Percentiles rank a stretch among this genome's conserved stretches.
Evolutionary conservation across 2,329 filamentous ascomycete species (phyloP).

Genomic region (Cucurbitaria berberidis): DNA sequence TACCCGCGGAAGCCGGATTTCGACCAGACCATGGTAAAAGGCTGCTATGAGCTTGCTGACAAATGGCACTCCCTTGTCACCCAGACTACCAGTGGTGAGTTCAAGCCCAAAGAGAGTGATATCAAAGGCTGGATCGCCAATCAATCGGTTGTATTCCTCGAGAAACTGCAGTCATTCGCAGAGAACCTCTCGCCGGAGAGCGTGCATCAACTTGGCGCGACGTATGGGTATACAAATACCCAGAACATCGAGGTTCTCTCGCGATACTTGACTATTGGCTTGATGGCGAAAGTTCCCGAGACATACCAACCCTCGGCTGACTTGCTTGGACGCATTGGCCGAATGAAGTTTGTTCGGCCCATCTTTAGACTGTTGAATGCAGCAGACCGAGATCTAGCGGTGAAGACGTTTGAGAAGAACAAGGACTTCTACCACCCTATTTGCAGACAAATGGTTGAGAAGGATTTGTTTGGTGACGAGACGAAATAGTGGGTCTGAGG

Average conservation of each 20-base stretch:
- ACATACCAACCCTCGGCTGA: conserved; percentile 75
- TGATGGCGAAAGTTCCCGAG: conserved; percentile 73
- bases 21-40: conserved; percentile 84
- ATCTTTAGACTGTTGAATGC: conserved; percentile 78
- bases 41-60: conserved; percentile 80
- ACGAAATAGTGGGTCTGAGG: conserved; percentile 8
- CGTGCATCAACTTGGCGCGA: conserved; percentile 73
- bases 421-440: conserved; percentile 96
- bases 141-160: conserved; percentile 90
- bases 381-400: conserved; percentile 74
- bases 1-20: conserved; percentile 90
- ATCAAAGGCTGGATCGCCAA: conserved; percentile 79
- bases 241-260: conserved; percentile 86
- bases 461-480: conserved; percentile 68
- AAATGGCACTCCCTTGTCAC: conserved; percentile 72
- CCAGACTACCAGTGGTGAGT: conserved; percentile 29
- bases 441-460: conserved; percentile 78
- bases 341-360: conserved; percentile 97
- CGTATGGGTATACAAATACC: conserved; percentile 72
- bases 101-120: conserved; percentile 71
- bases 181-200: conserved; percentile 68
- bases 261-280: conserved; percentile 79
- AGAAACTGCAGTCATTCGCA: conserved; percentile 73
- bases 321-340: conserved; percentile 79
- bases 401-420: conserved; percentile 84